Base-by-base conservation (phyloP, 805 yeast species). In the Myxozyma melibiosi region DNA sequence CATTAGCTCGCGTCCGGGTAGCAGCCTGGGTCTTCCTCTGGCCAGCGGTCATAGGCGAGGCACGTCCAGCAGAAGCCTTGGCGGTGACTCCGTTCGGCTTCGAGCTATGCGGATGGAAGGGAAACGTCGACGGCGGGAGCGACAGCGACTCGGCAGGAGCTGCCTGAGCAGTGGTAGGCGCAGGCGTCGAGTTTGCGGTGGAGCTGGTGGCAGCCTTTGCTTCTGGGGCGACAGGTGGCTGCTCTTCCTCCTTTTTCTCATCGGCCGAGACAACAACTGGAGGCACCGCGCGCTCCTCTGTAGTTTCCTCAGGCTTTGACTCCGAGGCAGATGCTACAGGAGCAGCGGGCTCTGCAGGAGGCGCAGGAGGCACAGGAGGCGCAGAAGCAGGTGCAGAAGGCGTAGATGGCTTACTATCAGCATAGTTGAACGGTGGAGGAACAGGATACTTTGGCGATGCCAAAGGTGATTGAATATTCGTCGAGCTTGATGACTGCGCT, bases 91-190 rank as follows among this genome's bases (percentile, higher is more conserved):
- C 40, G 16, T 42, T 35, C 14, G 58, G 38, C 34, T 37, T 48
- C 37, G 60, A 42, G 33, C 53, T 18, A 18, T 35, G 38, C 13
- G 41, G 45, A 25, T 42, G 22, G 22, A 42, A 59, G 11, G 64
- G 64, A 30, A 60, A 60, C 11, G 62, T 60, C 14, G 64, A 60
- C 8, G 62, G 64, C 11, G 64, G 64, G 4, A 60, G 50, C 11
- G 62, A 42, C 5, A 41, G 31, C 25, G 55, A 51, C 41, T 45
- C 51, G 13, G 49, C 9, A n/a, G 47, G 37, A 33, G 31, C 16
- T 4, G 35, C 22, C 20, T 34, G 42, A 11, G 31, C 39, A 2
- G 50, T 45, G 24, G 50, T 13, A 7, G 50, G 40, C 30, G 40
- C 40, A 9, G 50, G 31, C 9, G 50, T 34, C 14, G 50, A 5